A percentile compares a stretch with the other conserved stretches of the same genome.
Conservation (phyloP, 2,329 filamentous ascomycete genomes). For the Pleomassaria siparia region DNA sequence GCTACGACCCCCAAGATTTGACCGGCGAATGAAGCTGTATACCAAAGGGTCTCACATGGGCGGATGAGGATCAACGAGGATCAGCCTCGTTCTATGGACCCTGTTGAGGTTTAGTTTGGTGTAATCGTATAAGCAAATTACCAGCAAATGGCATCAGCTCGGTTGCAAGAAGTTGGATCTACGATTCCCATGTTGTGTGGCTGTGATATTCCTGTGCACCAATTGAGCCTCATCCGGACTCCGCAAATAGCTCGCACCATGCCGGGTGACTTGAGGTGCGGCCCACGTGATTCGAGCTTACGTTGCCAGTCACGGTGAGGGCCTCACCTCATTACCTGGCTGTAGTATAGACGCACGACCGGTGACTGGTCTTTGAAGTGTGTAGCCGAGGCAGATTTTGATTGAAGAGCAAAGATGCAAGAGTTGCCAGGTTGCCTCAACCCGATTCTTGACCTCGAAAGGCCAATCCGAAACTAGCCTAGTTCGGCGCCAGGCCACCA, state of each 20-base stretch:
- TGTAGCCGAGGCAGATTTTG: not conserved
- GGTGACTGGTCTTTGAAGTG: not conserved
- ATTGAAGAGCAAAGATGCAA: not conserved
- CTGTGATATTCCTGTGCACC: not conserved
- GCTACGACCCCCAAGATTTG: not conserved
- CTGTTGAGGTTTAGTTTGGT: not conserved
- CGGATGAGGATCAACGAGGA: not conserved
- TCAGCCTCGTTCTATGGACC: not conserved
- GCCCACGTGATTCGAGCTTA: too few relatives aligned
- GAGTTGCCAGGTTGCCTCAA: not conserved
- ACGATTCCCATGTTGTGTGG: not conserved
- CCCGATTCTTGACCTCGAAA: not conserved
- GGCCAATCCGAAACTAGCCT: not conserved
- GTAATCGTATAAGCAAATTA: not conserved
- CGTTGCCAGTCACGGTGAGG: not conserved
- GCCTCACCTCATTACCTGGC: not conserved
- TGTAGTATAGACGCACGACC: not conserved
- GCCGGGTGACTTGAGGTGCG: not conserved
- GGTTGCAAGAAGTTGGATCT: not conserved
- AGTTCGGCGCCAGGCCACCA: too few relatives aligned
- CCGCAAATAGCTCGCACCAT: not conserved
- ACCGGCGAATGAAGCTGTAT: not conserved
- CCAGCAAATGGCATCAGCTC: not conserved
- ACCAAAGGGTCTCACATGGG: not conserved
- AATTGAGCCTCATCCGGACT: slow-evolving; percentile 1